These are phyloP conservation scores for Nymphaea colorata DNA, from an alignment of 164 flowering plant genomes.

Conservation along the genomic window DNA sequence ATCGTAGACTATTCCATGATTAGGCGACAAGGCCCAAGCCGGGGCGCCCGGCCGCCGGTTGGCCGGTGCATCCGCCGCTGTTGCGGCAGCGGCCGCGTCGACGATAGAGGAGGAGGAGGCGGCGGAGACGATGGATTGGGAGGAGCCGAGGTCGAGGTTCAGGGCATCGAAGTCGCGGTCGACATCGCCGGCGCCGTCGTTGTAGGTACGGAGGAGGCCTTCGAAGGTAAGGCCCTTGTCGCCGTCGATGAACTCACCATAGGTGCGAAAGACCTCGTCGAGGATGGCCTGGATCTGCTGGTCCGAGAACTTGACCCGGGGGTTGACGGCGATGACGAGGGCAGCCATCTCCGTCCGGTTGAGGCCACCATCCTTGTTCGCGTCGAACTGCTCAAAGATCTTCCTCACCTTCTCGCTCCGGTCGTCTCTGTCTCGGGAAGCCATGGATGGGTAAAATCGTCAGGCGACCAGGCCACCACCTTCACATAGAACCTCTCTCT, in stretches of 20 bases:
- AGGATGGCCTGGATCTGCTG: constrained; percentile 93
- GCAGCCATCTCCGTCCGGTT: constrained; percentile 91
- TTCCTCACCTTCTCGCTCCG: constrained; percentile 93
- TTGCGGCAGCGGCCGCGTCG: constrained; percentile 45
- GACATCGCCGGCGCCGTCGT: constrained; percentile 98
- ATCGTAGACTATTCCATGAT: constrained; percentile 84
- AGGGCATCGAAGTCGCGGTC: constrained; percentile 95
- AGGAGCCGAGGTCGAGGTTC: constrained; percentile 35
- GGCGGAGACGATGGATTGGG: constrained; percentile 11
- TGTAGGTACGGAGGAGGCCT: constrained; percentile 84
- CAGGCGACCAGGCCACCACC: background rate
- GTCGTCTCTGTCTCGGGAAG: constrained; percentile 35
- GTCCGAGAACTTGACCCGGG: constrained; percentile 89
- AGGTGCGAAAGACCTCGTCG: constrained; percentile 90
- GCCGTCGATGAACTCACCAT: constrained; percentile 79
- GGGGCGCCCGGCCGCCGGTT: constrained; percentile 73
- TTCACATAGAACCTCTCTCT: background rate
- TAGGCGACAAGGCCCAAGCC: constrained; percentile 88
- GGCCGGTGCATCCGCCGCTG: background rate
- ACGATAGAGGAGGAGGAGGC: constrained; percentile 55
- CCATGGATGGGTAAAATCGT: background rate
- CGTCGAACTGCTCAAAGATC: constrained; percentile 81
- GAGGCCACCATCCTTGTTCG: constrained; percentile 74
- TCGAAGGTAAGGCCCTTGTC: constrained; percentile 70
- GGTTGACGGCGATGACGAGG: constrained; percentile 94